A percentile compares a stretch with the other conserved stretches of the same genome.
Conservation (phyloP, 495 filamentous ascomycete species). For the Hypomontagnella monticulosa region DNA sequence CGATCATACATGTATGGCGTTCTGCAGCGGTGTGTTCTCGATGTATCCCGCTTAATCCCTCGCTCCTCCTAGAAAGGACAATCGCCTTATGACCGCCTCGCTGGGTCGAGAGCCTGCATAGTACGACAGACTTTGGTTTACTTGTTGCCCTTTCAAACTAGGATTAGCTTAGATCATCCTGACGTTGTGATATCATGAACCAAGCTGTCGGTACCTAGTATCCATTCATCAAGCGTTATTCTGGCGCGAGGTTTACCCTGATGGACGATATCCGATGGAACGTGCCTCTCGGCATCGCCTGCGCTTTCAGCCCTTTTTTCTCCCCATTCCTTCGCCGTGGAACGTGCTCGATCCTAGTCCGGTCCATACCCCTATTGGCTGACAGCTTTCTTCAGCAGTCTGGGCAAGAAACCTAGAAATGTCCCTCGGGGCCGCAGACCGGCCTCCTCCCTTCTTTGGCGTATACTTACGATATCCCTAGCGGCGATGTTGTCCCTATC, state of each 20-base stretch:
- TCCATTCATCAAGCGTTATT: constrained; percentile 16
- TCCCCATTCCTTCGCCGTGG: constrained; percentile 10
- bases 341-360: constrained; percentile 6
- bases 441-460: constrained; percentile 12
- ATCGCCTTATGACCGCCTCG: constrained; percentile 26
- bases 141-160: constrained; percentile 31
- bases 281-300: constrained; percentile 28
- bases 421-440: constrained; percentile 1
- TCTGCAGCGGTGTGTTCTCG: constrained; percentile 26
- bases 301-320: constrained; percentile 23
- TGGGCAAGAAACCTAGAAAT: constrained; percentile 7
- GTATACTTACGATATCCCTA: constrained; percentile 10
- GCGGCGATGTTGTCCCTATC: constrained; percentile 6
- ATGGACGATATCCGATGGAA: constrained; percentile 15
- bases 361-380: constrained; percentile 10
- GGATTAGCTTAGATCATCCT: constrained; percentile 19
- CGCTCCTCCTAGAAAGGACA: constrained; percentile 7
- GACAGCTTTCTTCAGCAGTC: neutral
- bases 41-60: constrained; percentile 17
- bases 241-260: constrained; percentile 7
- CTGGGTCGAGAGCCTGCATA: constrained; percentile 17
- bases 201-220: constrained; percentile 35
- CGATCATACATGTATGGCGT: neutral
- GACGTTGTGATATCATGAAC: constrained; percentile 37
- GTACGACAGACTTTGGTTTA: constrained; percentile 5